Evolutionary conservation across 768 basidiomycete species (phyloP), one percentile per base, ranked within the genome.

Genomic region (Clitopilus hobsonii): DNA sequence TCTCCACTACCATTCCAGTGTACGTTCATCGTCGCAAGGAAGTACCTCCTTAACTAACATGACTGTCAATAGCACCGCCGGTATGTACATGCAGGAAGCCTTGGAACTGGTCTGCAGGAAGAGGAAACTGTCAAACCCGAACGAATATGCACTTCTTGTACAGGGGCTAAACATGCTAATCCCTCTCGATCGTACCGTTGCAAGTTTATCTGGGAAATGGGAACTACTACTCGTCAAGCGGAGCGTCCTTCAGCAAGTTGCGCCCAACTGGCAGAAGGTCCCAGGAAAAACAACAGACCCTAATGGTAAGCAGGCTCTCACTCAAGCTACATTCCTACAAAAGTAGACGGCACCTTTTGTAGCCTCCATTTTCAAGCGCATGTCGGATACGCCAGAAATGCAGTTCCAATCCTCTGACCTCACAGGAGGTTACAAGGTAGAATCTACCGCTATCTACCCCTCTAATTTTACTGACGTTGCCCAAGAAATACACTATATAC

Each of bases 11-110:
- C 0, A 91, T 97, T 61, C 88, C 87, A 30, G 94, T 93, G 91
- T 96, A 79, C 53, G 91, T 75, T 27, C 5, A 0, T 23, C 7
- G 38, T 30, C 22, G 29, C 26, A 18, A 45, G 57, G 25, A n/a
- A n/a, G 7, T 48, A 49, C 23, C 27, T 6, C 26, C 18, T 0
- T 41, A 3, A 36, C 18, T 24, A 25, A 29, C 51, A 22, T 38
- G 6, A n/a, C 50, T 25, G 29, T n/a, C n/a, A n/a, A 36, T 63
- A 91, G 88, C 5, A 85, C 93, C 7, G 85, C 91, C 13, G 93
- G 91, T 7, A 97, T 94, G 88, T 98, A 98, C 68, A 89, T 98
- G 83, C 94, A 95, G 62, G 96, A 98, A 68, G 91, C 92, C 0
- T 80, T 97, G 22, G 96, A 97, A 58, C 75, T 86, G 20, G 87